These are phyloP conservation scores for Globisporangium viniferum DNA, from an alignment of 352 stramenopile genomes.

Conservation along the genomic window DNA sequence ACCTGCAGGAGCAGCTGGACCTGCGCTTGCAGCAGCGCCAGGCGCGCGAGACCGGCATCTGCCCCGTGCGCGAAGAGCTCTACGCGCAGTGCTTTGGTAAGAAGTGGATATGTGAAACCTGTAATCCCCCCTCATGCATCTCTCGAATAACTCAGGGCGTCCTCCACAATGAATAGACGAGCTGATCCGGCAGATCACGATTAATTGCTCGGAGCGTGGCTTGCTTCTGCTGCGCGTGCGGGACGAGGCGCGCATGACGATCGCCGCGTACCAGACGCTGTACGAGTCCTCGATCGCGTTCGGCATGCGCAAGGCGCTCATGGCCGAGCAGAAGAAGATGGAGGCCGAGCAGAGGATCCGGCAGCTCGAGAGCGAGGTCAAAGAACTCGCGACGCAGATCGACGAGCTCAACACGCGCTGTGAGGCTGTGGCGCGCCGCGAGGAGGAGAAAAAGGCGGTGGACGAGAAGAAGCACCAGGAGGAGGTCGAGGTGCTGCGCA, in stretches of 20 bases:
- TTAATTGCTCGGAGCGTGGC: conserved; percentile 91
- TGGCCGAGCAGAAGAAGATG: conserved; percentile 90
- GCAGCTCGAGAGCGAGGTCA: conserved; percentile 70
- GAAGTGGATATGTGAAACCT: background rate
- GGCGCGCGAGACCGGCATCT: conserved; percentile 91
- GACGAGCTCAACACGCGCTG: conserved; percentile 66
- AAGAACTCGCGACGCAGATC: conserved; percentile 78
- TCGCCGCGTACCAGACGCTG: conserved; percentile 90
- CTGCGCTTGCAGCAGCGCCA: conserved; percentile 88
- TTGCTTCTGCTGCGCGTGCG: conserved; percentile 87
- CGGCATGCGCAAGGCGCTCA: conserved; percentile 92
- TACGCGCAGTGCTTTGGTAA: conserved; percentile 91
- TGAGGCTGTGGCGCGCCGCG: conserved; percentile 51
- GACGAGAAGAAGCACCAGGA: conserved; percentile 88
- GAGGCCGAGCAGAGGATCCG: conserved; percentile 83
- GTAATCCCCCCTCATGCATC: background rate
- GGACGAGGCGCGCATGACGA: conserved; percentile 91
- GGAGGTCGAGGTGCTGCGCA: conserved; percentile 83
- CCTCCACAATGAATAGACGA: conserved; percentile 56
- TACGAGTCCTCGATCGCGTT: conserved; percentile 93
- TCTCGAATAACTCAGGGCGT: background rate
- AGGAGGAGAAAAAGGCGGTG: conserved; percentile 57
- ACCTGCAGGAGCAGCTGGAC: conserved; percentile 90
- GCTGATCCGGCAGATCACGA: conserved; percentile 91
- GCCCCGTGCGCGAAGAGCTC: conserved; percentile 89